Percentiles rank a stretch among this genome's conserved stretches.
Evolutionary conservation across 352 stramenopile genomes (phyloP).

Genomic region (Pythium aquatile): DNA sequence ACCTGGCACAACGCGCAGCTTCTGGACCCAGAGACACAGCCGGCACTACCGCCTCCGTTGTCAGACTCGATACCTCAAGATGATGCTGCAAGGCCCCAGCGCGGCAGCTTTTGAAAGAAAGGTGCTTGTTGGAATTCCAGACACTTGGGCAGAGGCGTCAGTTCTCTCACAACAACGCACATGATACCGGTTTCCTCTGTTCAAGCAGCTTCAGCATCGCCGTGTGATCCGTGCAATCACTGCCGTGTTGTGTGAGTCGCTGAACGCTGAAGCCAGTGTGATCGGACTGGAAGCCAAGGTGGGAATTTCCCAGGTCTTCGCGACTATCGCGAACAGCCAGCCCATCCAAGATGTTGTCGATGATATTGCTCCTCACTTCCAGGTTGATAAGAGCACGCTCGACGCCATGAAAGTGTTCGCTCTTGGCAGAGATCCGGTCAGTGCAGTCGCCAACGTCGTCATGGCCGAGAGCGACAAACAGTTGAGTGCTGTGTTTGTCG

Average conservation of each 20-base stretch:
- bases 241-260: slow-evolving; percentile 1
- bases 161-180: not conserved
- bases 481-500: not conserved
- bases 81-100: slow-evolving; percentile 6
- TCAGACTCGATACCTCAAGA: slow-evolving; percentile 6
- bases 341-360: not conserved
- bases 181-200: slow-evolving; percentile 1
- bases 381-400: not conserved
- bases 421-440: not conserved
- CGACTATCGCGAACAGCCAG: slow-evolving; percentile 5
- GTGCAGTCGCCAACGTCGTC: not conserved
- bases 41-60: not conserved
- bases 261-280: not conserved
- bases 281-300: slow-evolving; percentile 10
- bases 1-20: slow-evolving; percentile 8
- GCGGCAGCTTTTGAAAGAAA: slow-evolving; percentile 1
- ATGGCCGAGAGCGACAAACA: not conserved
- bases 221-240: slow-evolving; percentile 13
- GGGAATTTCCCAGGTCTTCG: slow-evolving; percentile 8
- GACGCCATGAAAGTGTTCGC: not conserved
- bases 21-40: slow-evolving; percentile 3
- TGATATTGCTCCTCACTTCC: not conserved
- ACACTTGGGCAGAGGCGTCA: not conserved
- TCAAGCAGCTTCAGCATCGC: slow-evolving; percentile 3
- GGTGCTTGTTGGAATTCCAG: not conserved